Evolutionary conservation across 176 grass and related monocot species (phyloP).

Genomic region (Oryza nivara): DNA sequence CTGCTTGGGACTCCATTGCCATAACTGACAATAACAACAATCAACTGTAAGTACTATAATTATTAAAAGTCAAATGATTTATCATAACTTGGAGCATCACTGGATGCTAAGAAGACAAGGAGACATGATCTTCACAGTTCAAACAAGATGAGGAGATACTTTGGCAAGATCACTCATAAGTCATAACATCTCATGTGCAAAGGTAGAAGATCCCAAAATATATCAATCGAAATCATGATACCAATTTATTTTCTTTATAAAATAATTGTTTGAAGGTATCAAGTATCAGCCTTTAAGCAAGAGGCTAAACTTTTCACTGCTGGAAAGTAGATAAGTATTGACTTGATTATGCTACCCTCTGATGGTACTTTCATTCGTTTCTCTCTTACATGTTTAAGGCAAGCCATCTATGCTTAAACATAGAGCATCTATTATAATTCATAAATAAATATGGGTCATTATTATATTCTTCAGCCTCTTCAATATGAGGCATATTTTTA

Average conservation of each 20-base stretch:
- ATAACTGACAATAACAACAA: slow-evolving; percentile 66
- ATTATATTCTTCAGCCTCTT: background rate
- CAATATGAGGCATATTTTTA: too few species aligned
- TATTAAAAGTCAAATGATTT: slow-evolving; percentile 1
- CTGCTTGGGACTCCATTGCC: slow-evolving; percentile 98
- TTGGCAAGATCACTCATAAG: slow-evolving; percentile 15
- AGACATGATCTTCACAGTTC: slow-evolving; percentile 11
- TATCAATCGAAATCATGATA: too few species aligned
- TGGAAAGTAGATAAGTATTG: background rate
- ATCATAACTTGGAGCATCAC: background rate
- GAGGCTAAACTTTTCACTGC: too few species aligned
- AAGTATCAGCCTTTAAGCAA: too few species aligned
- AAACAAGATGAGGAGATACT: slow-evolving; percentile 20
- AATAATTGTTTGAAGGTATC: too few species aligned
- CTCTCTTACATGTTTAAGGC: background rate
- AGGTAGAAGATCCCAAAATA: background rate
- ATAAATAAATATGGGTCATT: background rate
- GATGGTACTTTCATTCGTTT: background rate
- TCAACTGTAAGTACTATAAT: background rate
- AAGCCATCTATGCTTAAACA: slow-evolving; percentile 3
- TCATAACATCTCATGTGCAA: background rate
- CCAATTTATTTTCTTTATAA: too few species aligned
- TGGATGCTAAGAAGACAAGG: slow-evolving; percentile 15
- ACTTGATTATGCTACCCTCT: background rate
- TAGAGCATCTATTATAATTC: background rate